Conservation (phyloP, 2,329 filamentous ascomycete species). For the Didymosphaeria variabile region DNA sequence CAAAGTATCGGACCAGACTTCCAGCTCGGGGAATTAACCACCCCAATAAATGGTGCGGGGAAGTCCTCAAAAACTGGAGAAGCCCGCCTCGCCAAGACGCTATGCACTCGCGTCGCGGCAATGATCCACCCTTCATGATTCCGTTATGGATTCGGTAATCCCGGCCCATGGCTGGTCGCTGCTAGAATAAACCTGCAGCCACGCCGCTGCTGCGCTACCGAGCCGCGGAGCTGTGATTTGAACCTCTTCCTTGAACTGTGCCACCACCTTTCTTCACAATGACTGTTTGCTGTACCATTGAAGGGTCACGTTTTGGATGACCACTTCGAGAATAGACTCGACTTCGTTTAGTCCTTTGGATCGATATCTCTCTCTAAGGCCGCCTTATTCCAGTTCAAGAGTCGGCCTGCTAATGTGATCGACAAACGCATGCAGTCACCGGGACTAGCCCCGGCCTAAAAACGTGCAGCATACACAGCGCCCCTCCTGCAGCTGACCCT, state of each 20-base stretch:
- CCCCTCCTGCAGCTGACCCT: conserved; percentile 20
- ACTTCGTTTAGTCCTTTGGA: background rate
- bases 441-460: conserved; percentile 36
- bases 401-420: conserved; percentile 25
- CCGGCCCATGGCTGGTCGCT: conserved; percentile 25
- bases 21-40: background rate
- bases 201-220: conserved; percentile 28
- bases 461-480: conserved; percentile 27
- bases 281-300: background rate
- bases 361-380: background rate
- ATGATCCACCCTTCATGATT: conserved; percentile 1
- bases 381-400: background rate
- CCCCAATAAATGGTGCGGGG: conserved; percentile 2
- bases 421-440: conserved; percentile 36
- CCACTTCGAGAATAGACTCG: background rate
- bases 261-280: background rate
- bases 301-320: background rate
- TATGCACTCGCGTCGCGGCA: conserved; percentile 4
- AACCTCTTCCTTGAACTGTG: background rate
- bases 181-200: conserved; percentile 24
- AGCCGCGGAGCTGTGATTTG: conserved; percentile 3
- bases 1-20: background rate
- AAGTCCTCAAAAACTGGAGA: conserved; percentile 9
- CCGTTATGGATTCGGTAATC: conserved; percentile 13
- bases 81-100: conserved; percentile 8